Conservation (phyloP, 768 basidiomycete species). For the Russula dissimulans region DNA sequence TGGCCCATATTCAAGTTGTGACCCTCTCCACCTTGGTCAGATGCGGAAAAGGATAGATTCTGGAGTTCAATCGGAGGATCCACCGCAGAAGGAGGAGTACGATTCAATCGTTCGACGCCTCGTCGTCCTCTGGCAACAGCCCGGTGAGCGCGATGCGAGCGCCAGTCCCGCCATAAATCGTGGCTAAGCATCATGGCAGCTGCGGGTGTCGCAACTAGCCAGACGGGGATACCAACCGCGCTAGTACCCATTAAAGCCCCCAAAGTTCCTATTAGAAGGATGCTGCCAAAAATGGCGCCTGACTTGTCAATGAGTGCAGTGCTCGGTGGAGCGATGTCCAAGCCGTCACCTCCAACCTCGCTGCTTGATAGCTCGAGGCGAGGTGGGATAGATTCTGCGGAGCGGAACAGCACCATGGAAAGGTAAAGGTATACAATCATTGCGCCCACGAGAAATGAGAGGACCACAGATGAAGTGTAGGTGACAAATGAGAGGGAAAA, state of each 20-base stretch:
- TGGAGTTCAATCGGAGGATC: constrained; percentile 7
- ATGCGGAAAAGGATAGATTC: neutral
- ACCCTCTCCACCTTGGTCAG: neutral
- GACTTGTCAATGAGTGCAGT: constrained; percentile 61
- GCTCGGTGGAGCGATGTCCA: constrained; percentile 31
- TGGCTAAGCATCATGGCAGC: constrained; percentile 61
- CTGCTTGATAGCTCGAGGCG: constrained; percentile 34
- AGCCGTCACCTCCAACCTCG: constrained; percentile 22
- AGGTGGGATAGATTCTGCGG: constrained; percentile 44
- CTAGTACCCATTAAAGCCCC: constrained; percentile 67
- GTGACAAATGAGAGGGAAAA: constrained; percentile 69
- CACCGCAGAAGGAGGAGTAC: neutral
- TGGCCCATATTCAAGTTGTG: neutral
- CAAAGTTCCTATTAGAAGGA: constrained; percentile 58
- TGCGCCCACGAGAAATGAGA: constrained; percentile 67
- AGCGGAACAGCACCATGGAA: constrained; percentile 45
- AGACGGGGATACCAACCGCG: constrained; percentile 69
- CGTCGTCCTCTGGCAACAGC: neutral
- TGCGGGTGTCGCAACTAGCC: constrained; percentile 79
- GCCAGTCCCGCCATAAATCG: constrained; percentile 42
- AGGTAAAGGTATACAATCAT: constrained; percentile 53
- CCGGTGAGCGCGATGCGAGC: neutral
- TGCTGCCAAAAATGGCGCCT: constrained; percentile 66
- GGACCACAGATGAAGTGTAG: constrained; percentile 74
- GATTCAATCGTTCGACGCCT: neutral